These are phyloP conservation scores for Persicaria tinctoria DNA, from an alignment of 148 eudicot species.

Conservation along the genomic window DNA sequence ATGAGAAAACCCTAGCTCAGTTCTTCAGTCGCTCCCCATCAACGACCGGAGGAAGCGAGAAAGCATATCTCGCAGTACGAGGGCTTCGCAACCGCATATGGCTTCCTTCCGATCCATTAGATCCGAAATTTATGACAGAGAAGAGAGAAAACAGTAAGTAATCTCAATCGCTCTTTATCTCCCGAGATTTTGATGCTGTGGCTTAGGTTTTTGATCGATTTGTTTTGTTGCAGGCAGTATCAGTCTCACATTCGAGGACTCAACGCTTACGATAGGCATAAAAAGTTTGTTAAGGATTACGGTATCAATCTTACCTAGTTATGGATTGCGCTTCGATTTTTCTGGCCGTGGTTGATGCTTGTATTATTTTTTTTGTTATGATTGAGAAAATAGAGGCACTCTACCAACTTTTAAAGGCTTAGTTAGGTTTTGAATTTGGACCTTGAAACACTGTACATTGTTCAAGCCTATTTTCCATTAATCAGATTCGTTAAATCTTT, in stretches of 20 bases:
- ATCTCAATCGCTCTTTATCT: background rate
- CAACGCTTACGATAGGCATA: conserved; percentile 71
- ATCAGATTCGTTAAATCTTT: no score
- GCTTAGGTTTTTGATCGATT: background rate
- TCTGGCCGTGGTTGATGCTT: background rate
- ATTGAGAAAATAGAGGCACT: no score
- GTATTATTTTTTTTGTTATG: background rate
- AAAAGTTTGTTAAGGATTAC: conserved; percentile 62
- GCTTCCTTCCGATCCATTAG: conserved; percentile 51
- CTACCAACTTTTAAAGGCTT: no score
- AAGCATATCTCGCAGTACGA: background rate
- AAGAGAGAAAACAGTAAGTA: conserved; percentile 57
- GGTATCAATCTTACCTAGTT: conserved; percentile 25
- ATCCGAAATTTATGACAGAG: conserved; percentile 45
- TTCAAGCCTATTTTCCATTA: no score
- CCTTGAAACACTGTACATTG: no score
- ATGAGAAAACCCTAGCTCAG: background rate
- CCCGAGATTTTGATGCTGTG: background rate
- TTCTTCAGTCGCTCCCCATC: background rate
- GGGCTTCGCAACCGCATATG: conserved; percentile 20
- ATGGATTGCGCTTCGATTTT: background rate
- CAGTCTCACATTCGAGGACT: conserved; percentile 68
- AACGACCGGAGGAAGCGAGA: background rate
- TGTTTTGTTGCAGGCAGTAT: conserved; percentile 44
- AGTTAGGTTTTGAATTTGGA: background rate